phyloP scores from a whole-genome alignment of 768 basidiomycete genomes.

The Agaricus sinodeliciosus region DNA sequence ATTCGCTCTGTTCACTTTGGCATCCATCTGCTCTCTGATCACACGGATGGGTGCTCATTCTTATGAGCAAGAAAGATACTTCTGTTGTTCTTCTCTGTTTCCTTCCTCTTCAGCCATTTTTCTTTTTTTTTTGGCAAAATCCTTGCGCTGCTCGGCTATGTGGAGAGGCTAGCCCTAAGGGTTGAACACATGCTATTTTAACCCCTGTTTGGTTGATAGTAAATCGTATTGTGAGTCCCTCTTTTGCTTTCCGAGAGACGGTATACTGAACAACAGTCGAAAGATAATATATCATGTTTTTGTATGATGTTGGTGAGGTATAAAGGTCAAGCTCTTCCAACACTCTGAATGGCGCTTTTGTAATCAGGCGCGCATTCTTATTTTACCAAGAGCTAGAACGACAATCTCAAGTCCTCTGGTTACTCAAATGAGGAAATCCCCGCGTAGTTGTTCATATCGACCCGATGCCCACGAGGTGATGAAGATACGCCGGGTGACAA shows the following conservation, averaged over 20 bases:
- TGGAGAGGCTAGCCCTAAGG: slow-evolving; percentile 12
- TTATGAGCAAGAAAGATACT: slow-evolving; percentile 58
- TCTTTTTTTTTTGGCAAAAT: background rate
- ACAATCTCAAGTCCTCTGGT: slow-evolving; percentile 14
- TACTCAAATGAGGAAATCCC: slow-evolving; percentile 18
- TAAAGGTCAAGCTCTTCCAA: no score
- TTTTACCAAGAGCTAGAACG: slow-evolving; percentile 78
- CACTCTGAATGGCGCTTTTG: background rate
- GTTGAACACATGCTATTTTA: slow-evolving; percentile 8
- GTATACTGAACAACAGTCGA: no score
- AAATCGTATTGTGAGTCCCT: no score
- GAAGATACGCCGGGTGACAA: slow-evolving; percentile 24
- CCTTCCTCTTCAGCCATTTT: slow-evolving; percentile 5
- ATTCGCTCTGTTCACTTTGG: slow-evolving; percentile 80
- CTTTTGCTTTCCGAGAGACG: no score
- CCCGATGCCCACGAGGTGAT: slow-evolving; percentile 12
- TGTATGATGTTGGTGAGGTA: no score
- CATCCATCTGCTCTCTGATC: slow-evolving; percentile 47
- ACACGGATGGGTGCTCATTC: slow-evolving; percentile 78
- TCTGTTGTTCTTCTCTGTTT: slow-evolving; percentile 11
- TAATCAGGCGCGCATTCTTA: slow-evolving; percentile 77
- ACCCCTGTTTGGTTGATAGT: no score
- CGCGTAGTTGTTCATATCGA: slow-evolving; percentile 19
- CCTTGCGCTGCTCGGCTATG: background rate
- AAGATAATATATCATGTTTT: no score